These are phyloP conservation scores for Vachellia pachyceras DNA, from an alignment of 306 rosid genomes.

Conservation along the genomic window DNA sequence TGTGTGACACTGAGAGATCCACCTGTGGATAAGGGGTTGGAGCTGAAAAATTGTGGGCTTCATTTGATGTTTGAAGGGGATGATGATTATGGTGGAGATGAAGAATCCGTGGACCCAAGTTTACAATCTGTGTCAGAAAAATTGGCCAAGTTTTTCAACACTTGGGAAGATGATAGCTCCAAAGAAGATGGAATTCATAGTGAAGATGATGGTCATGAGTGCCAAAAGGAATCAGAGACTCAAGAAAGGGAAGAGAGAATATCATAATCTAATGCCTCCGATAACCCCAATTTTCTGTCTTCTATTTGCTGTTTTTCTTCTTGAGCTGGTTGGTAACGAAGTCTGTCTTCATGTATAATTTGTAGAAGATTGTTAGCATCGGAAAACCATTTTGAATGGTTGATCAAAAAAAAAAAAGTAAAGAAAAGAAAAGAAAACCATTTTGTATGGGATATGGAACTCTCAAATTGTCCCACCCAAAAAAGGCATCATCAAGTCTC, in stretches of 20 bases:
- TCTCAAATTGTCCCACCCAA: too few species aligned
- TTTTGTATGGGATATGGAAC: neutral
- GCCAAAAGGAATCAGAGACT: neutral
- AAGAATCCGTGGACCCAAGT: conserved; percentile 45
- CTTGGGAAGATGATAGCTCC: conserved; percentile 29
- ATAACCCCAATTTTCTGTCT: neutral
- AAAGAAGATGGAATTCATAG: neutral
- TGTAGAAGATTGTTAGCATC: neutral
- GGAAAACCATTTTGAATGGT: neutral
- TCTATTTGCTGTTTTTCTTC: neutral
- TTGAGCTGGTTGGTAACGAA: neutral
- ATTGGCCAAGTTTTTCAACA: conserved; percentile 52
- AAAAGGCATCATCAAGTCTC: neutral
- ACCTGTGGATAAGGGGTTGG: conserved; percentile 51
- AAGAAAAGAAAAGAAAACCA: too few species aligned
- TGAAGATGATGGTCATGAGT: conserved; percentile 12
- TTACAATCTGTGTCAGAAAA: conserved; percentile 62
- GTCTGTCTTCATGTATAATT: neutral
- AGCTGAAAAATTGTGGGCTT: conserved; percentile 57
- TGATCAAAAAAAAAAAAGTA: too few species aligned
- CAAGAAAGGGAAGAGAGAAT: too few species aligned
- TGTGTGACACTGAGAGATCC: conserved; percentile 42
- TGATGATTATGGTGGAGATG: conserved; percentile 70
- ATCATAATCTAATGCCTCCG: neutral
- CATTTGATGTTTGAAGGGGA: conserved; percentile 62